Evolutionary conservation across 805 yeast genomes (phyloP).

Genomic region (Lipomyces kockii): DNA sequence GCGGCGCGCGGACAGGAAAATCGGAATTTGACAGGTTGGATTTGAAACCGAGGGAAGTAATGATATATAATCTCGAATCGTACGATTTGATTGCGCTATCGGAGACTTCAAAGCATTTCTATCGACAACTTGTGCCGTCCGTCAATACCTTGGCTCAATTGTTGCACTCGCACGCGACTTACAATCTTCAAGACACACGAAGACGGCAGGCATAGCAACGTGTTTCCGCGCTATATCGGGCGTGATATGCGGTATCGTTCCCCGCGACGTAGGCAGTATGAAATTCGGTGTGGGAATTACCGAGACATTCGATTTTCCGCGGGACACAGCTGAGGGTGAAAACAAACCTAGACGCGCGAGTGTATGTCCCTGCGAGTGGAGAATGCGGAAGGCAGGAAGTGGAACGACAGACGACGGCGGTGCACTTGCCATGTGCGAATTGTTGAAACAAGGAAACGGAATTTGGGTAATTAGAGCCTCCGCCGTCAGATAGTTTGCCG

Average conservation of each 20-base stretch:
- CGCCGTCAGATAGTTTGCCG: not conserved
- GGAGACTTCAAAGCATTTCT: constrained; percentile 36
- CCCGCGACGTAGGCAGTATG: constrained; percentile 47
- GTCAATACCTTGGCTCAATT: not conserved
- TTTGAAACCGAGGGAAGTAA: constrained; percentile 39
- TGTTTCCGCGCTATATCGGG: constrained; percentile 46
- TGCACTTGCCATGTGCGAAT: constrained; percentile 1
- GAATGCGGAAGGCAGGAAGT: constrained; percentile 8
- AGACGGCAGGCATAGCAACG: constrained; percentile 38
- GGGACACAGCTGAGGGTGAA: constrained; percentile 12
- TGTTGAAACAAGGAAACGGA: not conserved
- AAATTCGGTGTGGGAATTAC: constrained; percentile 32
- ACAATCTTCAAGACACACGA: constrained; percentile 48
- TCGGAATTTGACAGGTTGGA: constrained; percentile 30
- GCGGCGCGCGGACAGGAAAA: constrained; percentile 43
- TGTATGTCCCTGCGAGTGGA: constrained; percentile 7
- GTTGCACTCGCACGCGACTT: constrained; percentile 10
- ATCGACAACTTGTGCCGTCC: constrained; percentile 41
- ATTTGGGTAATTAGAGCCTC: not conserved
- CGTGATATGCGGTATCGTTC: constrained; percentile 50
- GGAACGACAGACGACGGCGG: constrained; percentile 1
- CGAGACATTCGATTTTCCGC: constrained; percentile 1
- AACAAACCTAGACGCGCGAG: constrained; percentile 14
- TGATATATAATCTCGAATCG: constrained; percentile 36
- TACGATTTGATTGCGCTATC: constrained; percentile 20